Conservation (phyloP, 768 basidiomycete genomes). For the Tylopilus cervinicoccineus region DNA sequence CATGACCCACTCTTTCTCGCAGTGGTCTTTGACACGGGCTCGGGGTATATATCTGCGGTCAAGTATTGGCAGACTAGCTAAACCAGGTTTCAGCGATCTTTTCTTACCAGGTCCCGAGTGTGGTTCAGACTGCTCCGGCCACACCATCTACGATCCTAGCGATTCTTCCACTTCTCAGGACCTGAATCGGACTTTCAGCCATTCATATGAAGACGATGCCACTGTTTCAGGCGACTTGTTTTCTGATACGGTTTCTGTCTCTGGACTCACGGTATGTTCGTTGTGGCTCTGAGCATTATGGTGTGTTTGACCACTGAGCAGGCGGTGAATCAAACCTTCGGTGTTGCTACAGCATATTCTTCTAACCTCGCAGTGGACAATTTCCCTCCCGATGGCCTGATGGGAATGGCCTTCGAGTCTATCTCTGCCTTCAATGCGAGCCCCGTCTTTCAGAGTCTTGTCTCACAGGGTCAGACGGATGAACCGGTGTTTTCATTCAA, state of each 20-base stretch:
- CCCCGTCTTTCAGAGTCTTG: slow-evolving; percentile 40
- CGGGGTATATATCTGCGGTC: slow-evolving; percentile 10
- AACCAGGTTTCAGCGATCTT: slow-evolving; percentile 18
- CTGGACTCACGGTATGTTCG: slow-evolving; percentile 7
- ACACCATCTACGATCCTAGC: slow-evolving; percentile 30
- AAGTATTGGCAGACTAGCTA: neutral
- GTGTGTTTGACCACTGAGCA: neutral
- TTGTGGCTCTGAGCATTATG: neutral
- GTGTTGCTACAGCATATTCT: slow-evolving; percentile 12
- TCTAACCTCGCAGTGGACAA: neutral
- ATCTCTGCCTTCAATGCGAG: slow-evolving; percentile 32
- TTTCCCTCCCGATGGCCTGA: slow-evolving; percentile 24
- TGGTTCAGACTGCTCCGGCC: slow-evolving; percentile 22
- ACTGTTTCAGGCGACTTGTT: slow-evolving; percentile 7
- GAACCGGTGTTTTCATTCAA: slow-evolving; percentile 45
- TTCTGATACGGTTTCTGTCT: slow-evolving; percentile 10
- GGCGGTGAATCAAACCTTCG: slow-evolving; percentile 13
- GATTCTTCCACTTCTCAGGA: slow-evolving; percentile 8
- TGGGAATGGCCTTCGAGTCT: slow-evolving; percentile 41
- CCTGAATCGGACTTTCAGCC: neutral
- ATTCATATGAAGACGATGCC: neutral
- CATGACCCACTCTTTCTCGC: neutral
- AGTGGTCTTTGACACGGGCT: slow-evolving; percentile 28
- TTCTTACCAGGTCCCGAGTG: slow-evolving; percentile 27
- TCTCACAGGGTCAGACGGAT: slow-evolving; percentile 31